phyloP scores from a whole-genome alignment of 495 filamentous ascomycete species.

The Acidiella bohemica region DNA sequence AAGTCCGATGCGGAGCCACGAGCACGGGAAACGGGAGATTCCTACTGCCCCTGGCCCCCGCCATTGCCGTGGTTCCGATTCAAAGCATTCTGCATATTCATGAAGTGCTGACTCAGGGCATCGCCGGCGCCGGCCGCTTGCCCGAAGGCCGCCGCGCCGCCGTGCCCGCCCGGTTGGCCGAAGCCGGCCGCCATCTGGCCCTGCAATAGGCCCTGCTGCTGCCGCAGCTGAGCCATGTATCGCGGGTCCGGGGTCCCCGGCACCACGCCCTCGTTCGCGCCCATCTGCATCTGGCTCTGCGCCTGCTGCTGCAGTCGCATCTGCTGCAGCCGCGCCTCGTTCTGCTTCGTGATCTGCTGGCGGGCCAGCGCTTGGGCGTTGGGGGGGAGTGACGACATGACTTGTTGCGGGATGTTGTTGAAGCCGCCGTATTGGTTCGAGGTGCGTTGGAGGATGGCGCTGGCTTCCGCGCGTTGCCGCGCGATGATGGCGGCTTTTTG shows the following conservation, averaged over 20 bases:
- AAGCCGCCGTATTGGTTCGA: slow-evolving; percentile 3
- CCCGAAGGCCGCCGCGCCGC: background rate
- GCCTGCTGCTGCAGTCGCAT: slow-evolving; percentile 14
- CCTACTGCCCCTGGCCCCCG: slow-evolving; percentile 1
- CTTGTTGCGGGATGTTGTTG: slow-evolving; percentile 7
- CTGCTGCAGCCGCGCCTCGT: slow-evolving; percentile 5
- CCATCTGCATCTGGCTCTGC: background rate
- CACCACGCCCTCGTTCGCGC: background rate
- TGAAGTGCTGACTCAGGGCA: slow-evolving; percentile 6
- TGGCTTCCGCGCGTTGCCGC: background rate
- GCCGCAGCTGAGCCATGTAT: slow-evolving; percentile 12
- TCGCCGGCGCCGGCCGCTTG: slow-evolving; percentile 3
- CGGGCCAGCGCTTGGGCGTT: background rate
- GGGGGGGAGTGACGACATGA: background rate
- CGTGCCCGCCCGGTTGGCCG: slow-evolving; percentile 1
- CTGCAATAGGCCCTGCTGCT: slow-evolving; percentile 7
- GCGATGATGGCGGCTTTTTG: background rate
- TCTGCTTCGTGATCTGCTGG: slow-evolving; percentile 1
- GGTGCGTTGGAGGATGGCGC: background rate
- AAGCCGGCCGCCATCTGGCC: slow-evolving; percentile 2
- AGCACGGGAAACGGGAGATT: background rate
- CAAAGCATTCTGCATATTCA: slow-evolving; percentile 9
- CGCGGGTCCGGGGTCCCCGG: slow-evolving; percentile 7
- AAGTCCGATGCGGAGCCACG: too few species aligned
- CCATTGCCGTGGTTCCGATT: background rate